phyloP scores from a whole-genome alignment of 2,329 filamentous ascomycete species.

The Aureobasidium uvarum region DNA sequence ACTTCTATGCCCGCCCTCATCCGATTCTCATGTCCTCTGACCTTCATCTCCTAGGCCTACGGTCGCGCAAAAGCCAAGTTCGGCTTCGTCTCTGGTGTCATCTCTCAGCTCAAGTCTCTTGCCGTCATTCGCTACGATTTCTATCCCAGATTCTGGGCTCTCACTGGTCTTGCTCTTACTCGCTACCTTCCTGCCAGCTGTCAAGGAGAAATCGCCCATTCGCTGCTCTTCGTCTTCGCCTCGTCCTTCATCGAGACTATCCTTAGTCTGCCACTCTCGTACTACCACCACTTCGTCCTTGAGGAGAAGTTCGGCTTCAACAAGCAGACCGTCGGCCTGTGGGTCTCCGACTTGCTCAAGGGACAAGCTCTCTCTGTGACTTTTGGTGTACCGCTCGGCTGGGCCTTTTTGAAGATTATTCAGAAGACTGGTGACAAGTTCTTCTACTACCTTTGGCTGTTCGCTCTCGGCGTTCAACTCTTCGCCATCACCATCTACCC shows the following conservation, averaged over 20 bases:
- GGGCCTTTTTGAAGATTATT: slow-evolving; percentile 89
- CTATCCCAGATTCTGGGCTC: slow-evolving; percentile 84
- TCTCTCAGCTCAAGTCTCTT: slow-evolving; percentile 82
- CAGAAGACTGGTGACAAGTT: slow-evolving; percentile 91
- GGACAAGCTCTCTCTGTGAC: slow-evolving; percentile 76
- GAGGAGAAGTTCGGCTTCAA: slow-evolving; percentile 99
- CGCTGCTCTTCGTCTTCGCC: slow-evolving; percentile 84
- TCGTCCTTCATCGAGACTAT: slow-evolving; percentile 81
- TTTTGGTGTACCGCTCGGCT: slow-evolving; percentile 82
- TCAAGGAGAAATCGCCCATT: slow-evolving; percentile 89
- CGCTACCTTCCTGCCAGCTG: slow-evolving; percentile 74
- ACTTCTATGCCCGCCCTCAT: slow-evolving; percentile 30
- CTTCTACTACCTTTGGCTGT: slow-evolving; percentile 98
- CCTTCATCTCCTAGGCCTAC: slow-evolving; percentile 62
- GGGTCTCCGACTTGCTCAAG: slow-evolving; percentile 89
- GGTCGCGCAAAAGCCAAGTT: slow-evolving; percentile 95
- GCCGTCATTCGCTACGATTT: slow-evolving; percentile 87
- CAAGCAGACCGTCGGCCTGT: slow-evolving; percentile 89
- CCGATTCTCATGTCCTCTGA: slow-evolving; percentile 23
- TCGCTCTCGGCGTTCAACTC: slow-evolving; percentile 83
- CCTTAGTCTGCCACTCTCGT: slow-evolving; percentile 73
- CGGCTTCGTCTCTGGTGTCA: slow-evolving; percentile 75
- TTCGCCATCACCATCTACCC: slow-evolving; percentile 97
- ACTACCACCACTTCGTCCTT: slow-evolving; percentile 94
- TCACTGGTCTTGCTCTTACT: slow-evolving; percentile 72